Evolutionary conservation across 202 grass and related monocot species (phyloP).

Genomic region (Brachypodium distachyon): DNA sequence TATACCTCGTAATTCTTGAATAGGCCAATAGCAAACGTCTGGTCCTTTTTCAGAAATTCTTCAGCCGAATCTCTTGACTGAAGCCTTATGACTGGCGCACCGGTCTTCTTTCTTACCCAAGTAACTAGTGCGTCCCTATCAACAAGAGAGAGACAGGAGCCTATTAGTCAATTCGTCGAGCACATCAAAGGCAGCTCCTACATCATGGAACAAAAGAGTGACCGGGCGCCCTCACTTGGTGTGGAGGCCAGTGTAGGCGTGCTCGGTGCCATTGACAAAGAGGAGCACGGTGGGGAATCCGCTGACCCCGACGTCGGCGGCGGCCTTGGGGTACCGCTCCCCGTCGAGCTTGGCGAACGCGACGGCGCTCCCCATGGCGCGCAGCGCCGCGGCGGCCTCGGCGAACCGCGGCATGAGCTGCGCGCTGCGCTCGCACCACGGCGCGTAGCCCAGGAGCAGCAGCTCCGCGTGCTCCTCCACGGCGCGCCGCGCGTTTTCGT

Average conservation of each 20-base stretch:
- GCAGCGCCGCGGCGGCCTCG: constrained; percentile 72
- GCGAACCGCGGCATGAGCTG: constrained; percentile 90
- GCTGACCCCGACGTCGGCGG: constrained; percentile 51
- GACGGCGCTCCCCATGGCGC: constrained; percentile 67
- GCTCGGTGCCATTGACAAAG: constrained; percentile 69
- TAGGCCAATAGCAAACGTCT: constrained; percentile 53
- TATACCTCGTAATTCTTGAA: constrained; percentile 88
- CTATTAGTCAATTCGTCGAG: constrained; percentile 13
- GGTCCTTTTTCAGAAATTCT: constrained; percentile 57
- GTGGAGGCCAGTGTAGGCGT: constrained; percentile 51
- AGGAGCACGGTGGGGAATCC: constrained; percentile 85
- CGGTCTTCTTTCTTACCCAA: constrained; percentile 95
- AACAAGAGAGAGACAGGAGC: neutral
- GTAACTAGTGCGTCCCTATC: constrained; percentile 80
- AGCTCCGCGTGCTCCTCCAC: constrained; percentile 57
- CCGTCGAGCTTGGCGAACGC: constrained; percentile 69
- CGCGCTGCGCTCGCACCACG: constrained; percentile 89
- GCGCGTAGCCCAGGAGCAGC: constrained; percentile 81
- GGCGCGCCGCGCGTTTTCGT: constrained; percentile 67
- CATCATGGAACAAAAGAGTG: neutral
- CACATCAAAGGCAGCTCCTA: neutral
- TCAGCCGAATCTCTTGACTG: constrained; percentile 55
- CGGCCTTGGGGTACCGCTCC: constrained; percentile 85
- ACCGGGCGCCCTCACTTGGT: constrained; percentile 30
- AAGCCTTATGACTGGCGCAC: constrained; percentile 48